Evolutionary conservation across 148 eudicot species (phyloP).

Genomic region (Agrostemma githago): DNA sequence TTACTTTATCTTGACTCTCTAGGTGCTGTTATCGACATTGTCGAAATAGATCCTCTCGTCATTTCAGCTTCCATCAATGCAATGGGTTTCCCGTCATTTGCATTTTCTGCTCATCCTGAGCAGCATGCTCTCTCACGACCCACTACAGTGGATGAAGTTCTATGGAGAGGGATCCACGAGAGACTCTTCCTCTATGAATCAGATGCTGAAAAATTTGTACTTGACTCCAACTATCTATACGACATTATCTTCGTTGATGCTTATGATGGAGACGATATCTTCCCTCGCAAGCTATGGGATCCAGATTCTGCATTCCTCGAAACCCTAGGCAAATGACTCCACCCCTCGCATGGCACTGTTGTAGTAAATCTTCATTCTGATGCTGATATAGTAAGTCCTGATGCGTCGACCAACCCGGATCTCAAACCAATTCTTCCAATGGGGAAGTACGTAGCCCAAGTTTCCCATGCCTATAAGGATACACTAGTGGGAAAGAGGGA

Average conservation of each 20-base stretch:
- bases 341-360: slow-evolving; percentile 91
- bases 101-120: slow-evolving; percentile 49
- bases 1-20: slow-evolving; percentile 12
- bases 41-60: slow-evolving; percentile 89
- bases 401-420: slow-evolving; percentile 29
- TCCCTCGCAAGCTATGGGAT: slow-evolving; percentile 83
- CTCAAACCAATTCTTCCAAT: slow-evolving; percentile 37
- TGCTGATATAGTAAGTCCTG: slow-evolving; percentile 29
- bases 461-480: slow-evolving; percentile 61
- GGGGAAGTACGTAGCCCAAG: slow-evolving; percentile 65
- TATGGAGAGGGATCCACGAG: slow-evolving; percentile 94
- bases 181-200: slow-evolving; percentile 69
- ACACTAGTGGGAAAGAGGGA: slow-evolving; percentile 33
- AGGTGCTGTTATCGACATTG: slow-evolving; percentile 80
- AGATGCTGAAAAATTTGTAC: slow-evolving; percentile 77
- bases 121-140: slow-evolving; percentile 40
- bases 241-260: slow-evolving; percentile 89
- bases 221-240: slow-evolving; percentile 40
- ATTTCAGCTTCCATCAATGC: slow-evolving; percentile 71
- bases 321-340: slow-evolving; percentile 52
- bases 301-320: slow-evolving; percentile 69
- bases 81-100: slow-evolving; percentile 83
- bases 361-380: slow-evolving; percentile 91
- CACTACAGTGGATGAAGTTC: slow-evolving; percentile 39
- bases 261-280: slow-evolving; percentile 82